Conservation (phyloP, 352 stramenopile genomes). For the Phytopythium delawarense region DNA sequence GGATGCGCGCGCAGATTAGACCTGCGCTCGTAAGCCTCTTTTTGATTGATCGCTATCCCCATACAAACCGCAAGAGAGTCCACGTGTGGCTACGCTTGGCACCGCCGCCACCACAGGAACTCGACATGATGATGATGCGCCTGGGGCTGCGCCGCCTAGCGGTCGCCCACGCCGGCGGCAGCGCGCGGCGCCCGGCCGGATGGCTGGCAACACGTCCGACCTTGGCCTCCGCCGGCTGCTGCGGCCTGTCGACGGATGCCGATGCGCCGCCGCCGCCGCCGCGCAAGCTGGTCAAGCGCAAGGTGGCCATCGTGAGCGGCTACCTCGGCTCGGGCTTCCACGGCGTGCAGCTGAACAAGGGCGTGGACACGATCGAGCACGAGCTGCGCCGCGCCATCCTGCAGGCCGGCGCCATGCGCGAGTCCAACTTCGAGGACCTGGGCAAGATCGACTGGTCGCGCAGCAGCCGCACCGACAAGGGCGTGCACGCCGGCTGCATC, state of each 20-base stretch:
- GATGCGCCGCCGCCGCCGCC: not conserved
- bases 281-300: conserved; percentile 73
- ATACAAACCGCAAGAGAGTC: conserved; percentile 1
- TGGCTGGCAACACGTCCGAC: not conserved
- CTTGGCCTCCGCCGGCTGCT: conserved; percentile 4
- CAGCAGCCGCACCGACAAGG: conserved; percentile 90
- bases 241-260: not conserved
- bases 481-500: conserved; percentile 87
- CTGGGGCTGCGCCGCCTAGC: conserved; percentile 1
- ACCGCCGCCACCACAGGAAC: not conserved
- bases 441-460: conserved; percentile 88
- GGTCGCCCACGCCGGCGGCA: not conserved
- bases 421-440: conserved; percentile 86
- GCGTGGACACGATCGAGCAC: conserved; percentile 83
- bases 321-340: conserved; percentile 83
- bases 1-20: conserved; percentile 1
- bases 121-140: conserved; percentile 4
- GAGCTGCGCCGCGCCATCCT: conserved; percentile 79
- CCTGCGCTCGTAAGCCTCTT: not conserved
- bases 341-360: conserved; percentile 73
- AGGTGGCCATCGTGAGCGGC: conserved; percentile 81
- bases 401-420: conserved; percentile 72
- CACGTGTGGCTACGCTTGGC: not conserved
- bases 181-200: not conserved
- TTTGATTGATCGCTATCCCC: not conserved